A percentile compares a stretch with the other conserved stretches of the same genome.
Conservation (phyloP, 2,329 filamentous ascomycete genomes). For the Xenosphaeropsis pyriputrescens region DNA sequence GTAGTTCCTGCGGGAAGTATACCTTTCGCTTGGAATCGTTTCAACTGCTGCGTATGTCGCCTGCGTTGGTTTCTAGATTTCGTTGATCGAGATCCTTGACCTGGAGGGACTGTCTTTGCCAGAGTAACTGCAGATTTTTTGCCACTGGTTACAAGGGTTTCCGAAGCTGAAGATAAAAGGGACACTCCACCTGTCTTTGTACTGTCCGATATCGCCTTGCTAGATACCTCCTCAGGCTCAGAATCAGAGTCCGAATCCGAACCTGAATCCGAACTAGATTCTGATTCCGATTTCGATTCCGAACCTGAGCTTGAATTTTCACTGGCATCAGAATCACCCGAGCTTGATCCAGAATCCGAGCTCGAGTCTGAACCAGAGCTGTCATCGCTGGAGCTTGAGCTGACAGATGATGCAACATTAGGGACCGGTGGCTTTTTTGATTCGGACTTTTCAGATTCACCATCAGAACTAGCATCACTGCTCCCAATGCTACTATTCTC, state of each 20-base stretch:
- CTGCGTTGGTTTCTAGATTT: conserved; percentile 38
- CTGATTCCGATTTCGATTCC: conserved; percentile 14
- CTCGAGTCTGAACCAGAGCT: conserved; percentile 11
- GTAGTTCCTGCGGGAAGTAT: conserved; percentile 33
- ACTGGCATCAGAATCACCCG: conserved; percentile 1
- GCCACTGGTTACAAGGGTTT: conserved; percentile 2
- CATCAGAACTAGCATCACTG: conserved; percentile 8
- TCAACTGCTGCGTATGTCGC: conserved; percentile 30
- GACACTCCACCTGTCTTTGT: not conserved
- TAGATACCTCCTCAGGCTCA: conserved; percentile 22
- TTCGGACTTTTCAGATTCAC: conserved; percentile 5
- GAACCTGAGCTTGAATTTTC: conserved; percentile 8
- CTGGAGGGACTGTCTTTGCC: conserved; percentile 22
- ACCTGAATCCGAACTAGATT: conserved; percentile 6
- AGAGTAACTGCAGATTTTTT: not conserved
- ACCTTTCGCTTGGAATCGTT: conserved; percentile 35
- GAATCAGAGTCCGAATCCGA: conserved; percentile 18
- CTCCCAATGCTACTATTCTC: conserved; percentile 3
- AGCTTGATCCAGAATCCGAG: conserved; percentile 12
- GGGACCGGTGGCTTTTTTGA: not conserved
- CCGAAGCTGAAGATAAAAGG: not conserved
- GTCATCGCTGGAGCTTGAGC: conserved; percentile 7
- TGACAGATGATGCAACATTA: conserved; percentile 2
- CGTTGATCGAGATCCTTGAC: conserved; percentile 32
- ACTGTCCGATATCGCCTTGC: conserved; percentile 10